These are phyloP conservation scores for Garcia nutans DNA, from an alignment of 345 rosid species.

Conservation along the genomic window DNA sequence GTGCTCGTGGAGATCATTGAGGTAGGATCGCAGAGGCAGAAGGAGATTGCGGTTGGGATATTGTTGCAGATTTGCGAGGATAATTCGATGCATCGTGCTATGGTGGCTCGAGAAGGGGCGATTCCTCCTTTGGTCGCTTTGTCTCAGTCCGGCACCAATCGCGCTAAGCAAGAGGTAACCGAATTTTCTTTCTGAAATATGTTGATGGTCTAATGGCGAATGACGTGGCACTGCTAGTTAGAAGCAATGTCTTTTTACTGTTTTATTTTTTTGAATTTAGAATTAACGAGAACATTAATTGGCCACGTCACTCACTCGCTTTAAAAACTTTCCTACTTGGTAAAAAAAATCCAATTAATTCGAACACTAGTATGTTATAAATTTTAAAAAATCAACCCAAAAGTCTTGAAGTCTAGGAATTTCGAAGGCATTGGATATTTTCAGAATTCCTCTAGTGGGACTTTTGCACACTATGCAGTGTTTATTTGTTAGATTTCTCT, in stretches of 20 bases:
- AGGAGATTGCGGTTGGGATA: constrained; percentile 74
- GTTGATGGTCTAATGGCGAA: not conserved
- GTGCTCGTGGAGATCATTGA: constrained; percentile 89
- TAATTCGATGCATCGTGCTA: constrained; percentile 51
- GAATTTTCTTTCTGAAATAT: not conserved
- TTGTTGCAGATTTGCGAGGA: constrained; percentile 73
- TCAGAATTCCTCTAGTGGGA: not conserved
- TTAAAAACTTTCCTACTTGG: not conserved
- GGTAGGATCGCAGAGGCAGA: constrained; percentile 81
- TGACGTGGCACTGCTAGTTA: constrained; percentile 28
- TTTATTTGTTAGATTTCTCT: not conserved
- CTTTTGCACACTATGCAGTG: not conserved
- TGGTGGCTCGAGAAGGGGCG: constrained; percentile 94
- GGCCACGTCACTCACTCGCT: constrained; percentile 37
- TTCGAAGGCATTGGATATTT: not conserved
- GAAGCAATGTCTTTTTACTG: constrained; percentile 12
- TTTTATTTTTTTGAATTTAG: not conserved
- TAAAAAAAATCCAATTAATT: not conserved
- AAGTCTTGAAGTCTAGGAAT: not conserved
- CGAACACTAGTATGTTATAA: too few species aligned
- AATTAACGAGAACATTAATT: not conserved
- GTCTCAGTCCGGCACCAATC: constrained; percentile 78
- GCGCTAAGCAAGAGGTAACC: constrained; percentile 81
- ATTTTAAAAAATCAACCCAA: too few species aligned
- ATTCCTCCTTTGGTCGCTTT: constrained; percentile 86